Evolutionary conservation across 2,329 filamentous ascomycete genomes (phyloP).

Genomic region (Cytospora schulzeri): DNA sequence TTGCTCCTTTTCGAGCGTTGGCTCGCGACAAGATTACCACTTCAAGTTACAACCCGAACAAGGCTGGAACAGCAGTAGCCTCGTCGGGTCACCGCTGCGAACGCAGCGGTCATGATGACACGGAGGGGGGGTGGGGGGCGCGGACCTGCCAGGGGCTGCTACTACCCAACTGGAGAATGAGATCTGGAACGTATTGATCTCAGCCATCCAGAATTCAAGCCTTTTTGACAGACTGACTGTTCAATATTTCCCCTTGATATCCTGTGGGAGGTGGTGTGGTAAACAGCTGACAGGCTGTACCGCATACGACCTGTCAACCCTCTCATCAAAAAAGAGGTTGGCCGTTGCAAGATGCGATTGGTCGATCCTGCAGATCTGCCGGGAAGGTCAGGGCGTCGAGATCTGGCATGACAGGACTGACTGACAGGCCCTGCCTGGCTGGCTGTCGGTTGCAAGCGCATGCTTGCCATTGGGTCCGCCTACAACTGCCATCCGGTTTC

Average conservation of each 20-base stretch:
- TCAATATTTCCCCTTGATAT: background rate
- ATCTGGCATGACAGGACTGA: constrained; percentile 27
- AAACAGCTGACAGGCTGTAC: constrained; percentile 2
- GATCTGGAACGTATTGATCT: constrained; percentile 10
- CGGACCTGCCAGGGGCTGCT: background rate
- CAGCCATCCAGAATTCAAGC: constrained; percentile 12
- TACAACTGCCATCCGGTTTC: constrained; percentile 29
- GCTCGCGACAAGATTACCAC: background rate
- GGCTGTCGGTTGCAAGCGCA: constrained; percentile 28
- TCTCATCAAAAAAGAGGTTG: constrained; percentile 10
- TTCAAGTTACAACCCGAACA: background rate
- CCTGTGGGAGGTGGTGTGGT: constrained; percentile 22
- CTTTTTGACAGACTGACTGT: constrained; percentile 19
- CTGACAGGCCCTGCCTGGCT: constrained; percentile 8
- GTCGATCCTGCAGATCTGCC: constrained; percentile 28
- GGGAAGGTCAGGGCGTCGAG: constrained; percentile 26
- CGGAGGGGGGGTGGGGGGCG: too few species aligned
- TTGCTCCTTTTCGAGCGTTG: constrained; percentile 9
- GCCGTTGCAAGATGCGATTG: constrained; percentile 25
- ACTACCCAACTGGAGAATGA: constrained; percentile 1
- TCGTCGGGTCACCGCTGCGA: background rate
- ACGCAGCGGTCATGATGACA: constrained; percentile 15
- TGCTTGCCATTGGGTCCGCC: constrained; percentile 26
- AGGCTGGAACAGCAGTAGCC: constrained; percentile 11
- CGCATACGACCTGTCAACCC: constrained; percentile 22